Evolutionary conservation across 495 filamentous ascomycete species (phyloP).

Genomic region (Neurospora cerealis): DNA sequence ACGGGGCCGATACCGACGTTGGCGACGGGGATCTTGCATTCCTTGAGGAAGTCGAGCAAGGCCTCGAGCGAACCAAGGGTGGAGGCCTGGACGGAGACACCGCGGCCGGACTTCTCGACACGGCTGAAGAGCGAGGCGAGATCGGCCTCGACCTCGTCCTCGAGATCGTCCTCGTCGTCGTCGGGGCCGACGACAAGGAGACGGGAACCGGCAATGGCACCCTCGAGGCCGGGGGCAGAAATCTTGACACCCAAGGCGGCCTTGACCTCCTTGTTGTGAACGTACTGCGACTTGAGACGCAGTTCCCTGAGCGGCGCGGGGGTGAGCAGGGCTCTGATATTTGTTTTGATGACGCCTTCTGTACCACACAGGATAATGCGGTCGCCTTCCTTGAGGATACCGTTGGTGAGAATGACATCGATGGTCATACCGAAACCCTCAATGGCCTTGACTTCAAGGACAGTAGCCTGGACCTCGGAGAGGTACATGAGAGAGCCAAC

Average conservation of each 20-base stretch:
- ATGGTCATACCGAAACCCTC: constrained; percentile 98
- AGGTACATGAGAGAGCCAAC: constrained; percentile 96
- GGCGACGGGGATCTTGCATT: constrained; percentile 91
- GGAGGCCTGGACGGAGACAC: constrained; percentile 95
- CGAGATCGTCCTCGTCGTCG: constrained; percentile 92
- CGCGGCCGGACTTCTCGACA: constrained; percentile 81
- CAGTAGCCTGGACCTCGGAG: constrained; percentile 93
- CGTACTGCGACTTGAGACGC: constrained; percentile 84
- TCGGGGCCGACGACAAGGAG: constrained; percentile 87
- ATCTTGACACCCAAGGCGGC: constrained; percentile 98
- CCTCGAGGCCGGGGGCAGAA: constrained; percentile 88
- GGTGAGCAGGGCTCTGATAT: constrained; percentile 92
- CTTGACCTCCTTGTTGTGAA: constrained; percentile 99
- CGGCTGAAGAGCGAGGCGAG: constrained; percentile 81
- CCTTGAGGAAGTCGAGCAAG: constrained; percentile 86
- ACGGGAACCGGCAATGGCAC: constrained; percentile 93
- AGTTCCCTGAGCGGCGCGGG: constrained; percentile 91
- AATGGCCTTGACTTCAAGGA: constrained; percentile 97
- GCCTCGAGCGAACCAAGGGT: constrained; percentile 97
- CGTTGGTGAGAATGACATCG: constrained; percentile 94
- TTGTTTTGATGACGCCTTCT: constrained; percentile 87
- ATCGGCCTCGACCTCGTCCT: constrained; percentile 94
- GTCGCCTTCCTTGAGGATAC: constrained; percentile 89
- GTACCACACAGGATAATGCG: constrained; percentile 90
- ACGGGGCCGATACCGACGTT: constrained; percentile 98